A percentile compares a stretch with the other conserved stretches of the same genome.
Evolutionary conservation across 2,329 filamentous ascomycete genomes (phyloP).

Genomic region (Botryotinia globosa): DNA sequence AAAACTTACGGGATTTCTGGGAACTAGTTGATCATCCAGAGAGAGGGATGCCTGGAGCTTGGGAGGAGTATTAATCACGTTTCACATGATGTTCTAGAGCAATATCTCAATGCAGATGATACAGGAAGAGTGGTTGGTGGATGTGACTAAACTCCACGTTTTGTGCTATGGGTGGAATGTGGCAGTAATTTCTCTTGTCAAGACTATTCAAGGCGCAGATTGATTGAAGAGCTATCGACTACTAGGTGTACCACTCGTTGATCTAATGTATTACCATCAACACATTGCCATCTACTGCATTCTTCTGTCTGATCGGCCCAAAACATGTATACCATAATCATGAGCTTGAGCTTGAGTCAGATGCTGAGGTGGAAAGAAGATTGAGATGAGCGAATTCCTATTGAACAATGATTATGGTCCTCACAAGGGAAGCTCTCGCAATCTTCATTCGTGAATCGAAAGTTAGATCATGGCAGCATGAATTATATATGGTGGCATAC

Average conservation of each 20-base stretch:
- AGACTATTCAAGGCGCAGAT: neutral
- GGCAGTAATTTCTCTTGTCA: neutral
- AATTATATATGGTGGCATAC: rapidly evolving
- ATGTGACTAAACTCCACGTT: rapidly evolving
- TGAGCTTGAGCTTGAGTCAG: neutral
- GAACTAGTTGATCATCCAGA: slow-evolving; percentile 1
- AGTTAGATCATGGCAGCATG: rapidly evolving
- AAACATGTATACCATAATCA: rapidly evolving
- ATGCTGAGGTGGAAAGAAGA: neutral
- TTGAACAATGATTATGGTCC: rapidly evolving
- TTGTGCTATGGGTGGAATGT: neutral
- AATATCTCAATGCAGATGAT: neutral
- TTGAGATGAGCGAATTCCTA: rapidly evolving
- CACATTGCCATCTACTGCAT: neutral
- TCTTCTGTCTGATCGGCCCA: neutral
- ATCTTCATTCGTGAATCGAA: neutral
- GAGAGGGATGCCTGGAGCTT: neutral
- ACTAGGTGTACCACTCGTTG: neutral
- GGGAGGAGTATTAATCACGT: neutral
- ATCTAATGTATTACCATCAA: neutral
- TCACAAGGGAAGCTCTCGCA: neutral
- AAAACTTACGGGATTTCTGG: neutral
- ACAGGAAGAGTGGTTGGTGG: rapidly evolving
- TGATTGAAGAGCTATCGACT: neutral
- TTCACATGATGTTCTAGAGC: neutral